Conservation (phyloP, 768 basidiomycete genomes). For the Lentinula sp. region DNA sequence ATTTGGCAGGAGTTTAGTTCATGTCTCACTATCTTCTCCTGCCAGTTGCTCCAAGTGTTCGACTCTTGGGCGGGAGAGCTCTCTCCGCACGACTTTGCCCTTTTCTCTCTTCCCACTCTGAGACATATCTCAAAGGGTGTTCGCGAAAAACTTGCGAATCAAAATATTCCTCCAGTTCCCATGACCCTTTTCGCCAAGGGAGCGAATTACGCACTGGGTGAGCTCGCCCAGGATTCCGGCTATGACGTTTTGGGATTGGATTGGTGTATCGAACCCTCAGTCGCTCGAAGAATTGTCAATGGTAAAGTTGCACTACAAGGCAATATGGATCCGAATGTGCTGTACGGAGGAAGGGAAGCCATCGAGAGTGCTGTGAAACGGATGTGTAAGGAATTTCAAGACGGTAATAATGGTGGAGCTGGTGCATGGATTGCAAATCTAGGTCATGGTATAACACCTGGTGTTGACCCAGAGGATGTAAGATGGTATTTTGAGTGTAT, state of each 20-base stretch:
- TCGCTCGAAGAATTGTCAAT: constrained; percentile 59
- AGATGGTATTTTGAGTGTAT: constrained; percentile 88
- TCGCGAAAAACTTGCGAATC: constrained; percentile 45
- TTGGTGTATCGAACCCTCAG: constrained; percentile 80
- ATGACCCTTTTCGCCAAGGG: constrained; percentile 96
- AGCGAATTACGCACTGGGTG: constrained; percentile 64
- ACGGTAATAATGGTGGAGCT: constrained; percentile 32
- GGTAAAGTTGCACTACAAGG: constrained; percentile 76
- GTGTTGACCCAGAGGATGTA: constrained; percentile 90
- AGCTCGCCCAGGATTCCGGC: constrained; percentile 54
- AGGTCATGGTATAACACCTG: constrained; percentile 96
- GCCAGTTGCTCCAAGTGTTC: constrained; percentile 90
- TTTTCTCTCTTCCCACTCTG: constrained; percentile 80
- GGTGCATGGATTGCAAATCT: constrained; percentile 94
- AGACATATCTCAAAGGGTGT: constrained; percentile 69
- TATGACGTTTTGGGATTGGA: constrained; percentile 92
- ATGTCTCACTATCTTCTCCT: background rate
- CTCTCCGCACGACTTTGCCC: constrained; percentile 77
- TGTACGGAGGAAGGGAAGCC: constrained; percentile 82
- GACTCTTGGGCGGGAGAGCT: constrained; percentile 96
- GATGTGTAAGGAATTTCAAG: constrained; percentile 73
- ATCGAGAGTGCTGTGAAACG: constrained; percentile 84
- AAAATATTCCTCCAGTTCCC: constrained; percentile 55
- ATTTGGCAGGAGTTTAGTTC: background rate
- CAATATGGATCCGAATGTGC: constrained; percentile 83